These are phyloP conservation scores for Geranium incanum DNA, from an alignment of 441 rosid genomes.

Conservation along the genomic window DNA sequence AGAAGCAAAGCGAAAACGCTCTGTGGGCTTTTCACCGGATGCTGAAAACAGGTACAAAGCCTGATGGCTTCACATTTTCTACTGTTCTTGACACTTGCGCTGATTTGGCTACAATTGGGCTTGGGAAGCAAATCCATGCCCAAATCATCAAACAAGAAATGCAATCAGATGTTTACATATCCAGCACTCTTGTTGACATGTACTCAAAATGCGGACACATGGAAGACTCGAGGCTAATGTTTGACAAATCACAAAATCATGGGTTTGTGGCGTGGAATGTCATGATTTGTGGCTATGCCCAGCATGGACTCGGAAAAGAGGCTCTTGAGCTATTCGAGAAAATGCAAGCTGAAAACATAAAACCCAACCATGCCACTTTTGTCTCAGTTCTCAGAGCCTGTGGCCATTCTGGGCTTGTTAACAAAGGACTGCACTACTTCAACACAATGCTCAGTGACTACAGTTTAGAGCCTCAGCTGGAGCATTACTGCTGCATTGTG, in stretches of 20 bases:
- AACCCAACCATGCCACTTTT: not conserved
- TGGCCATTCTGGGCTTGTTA: slow-evolving; percentile 65
- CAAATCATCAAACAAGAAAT: slow-evolving; percentile 63
- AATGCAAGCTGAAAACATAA: slow-evolving; percentile 35
- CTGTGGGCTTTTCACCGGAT: slow-evolving; percentile 55
- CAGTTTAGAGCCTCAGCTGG: slow-evolving; percentile 59
- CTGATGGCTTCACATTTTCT: slow-evolving; percentile 83
- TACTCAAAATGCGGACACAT: slow-evolving; percentile 89
- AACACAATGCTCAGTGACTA: slow-evolving; percentile 48
- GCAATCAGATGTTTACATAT: slow-evolving; percentile 66
- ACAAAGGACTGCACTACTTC: slow-evolving; percentile 57
- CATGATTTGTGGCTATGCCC: slow-evolving; percentile 77
- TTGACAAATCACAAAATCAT: slow-evolving; percentile 51
- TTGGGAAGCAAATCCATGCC: slow-evolving; percentile 86
- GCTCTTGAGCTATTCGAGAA: slow-evolving; percentile 53
- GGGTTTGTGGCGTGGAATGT: slow-evolving; percentile 91
- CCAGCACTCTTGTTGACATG: slow-evolving; percentile 94
- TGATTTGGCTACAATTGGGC: slow-evolving; percentile 65
- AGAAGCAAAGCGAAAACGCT: slow-evolving; percentile 69
- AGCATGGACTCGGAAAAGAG: slow-evolving; percentile 81
- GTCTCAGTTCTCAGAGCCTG: slow-evolving; percentile 40
- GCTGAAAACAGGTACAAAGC: slow-evolving; percentile 55
- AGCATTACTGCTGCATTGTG: slow-evolving; percentile 83
- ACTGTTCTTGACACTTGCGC: slow-evolving; percentile 82
- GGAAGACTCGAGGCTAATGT: slow-evolving; percentile 55